Base-by-base conservation (phyloP, 306 rosid genomes). In the Dryas octopetala region DNA sequence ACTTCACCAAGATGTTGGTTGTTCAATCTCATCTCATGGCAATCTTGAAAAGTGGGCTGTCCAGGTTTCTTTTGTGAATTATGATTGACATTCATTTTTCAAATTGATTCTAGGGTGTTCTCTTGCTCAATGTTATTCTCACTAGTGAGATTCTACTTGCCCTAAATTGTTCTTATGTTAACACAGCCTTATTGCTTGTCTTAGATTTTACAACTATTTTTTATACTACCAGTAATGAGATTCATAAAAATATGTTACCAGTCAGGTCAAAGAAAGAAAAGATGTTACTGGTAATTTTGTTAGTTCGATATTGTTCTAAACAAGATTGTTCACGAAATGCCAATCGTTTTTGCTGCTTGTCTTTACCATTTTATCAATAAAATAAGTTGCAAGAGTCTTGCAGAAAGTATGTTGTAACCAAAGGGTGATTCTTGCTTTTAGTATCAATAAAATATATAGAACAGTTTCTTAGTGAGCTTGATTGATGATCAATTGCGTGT, bases 91-190 rank as follows among this genome's bases (percentile, higher is more conserved):
- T 49, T 62, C 68, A 15, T 50, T 6, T 73, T 62, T 75, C n/a
- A 54, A 73, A 55, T 80, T 74, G 51, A 62, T 82, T 88, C 82
- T 73, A 95, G 97, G 98, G 98, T 52, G 97, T 95, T 73, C 90
- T 95, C 76, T 81, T 95, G 83, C 97, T 95, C 79, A 95, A 95
- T 83, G 88, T 97, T 74, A 97, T 90, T 79, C 97, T 95, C 32
- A 90, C 97, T 32, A 97, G 98, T 94, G 86, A 83, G 83, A 41
- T 17, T 62, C 49, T 12, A 15, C 6, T 6, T 50, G 6, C 55
- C 0, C 26, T 23, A 47, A 4, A 0, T 5, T 67, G 23, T 67
- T 67, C 16, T 32, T 46, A 1, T 38, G 4, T 13, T 12, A 10
- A 11, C 63, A 26, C 38, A 59, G 0, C 7, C n/a, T 12, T 58